Conservation (phyloP, 495 filamentous ascomycete species). For the Penicillium mononematosum region DNA sequence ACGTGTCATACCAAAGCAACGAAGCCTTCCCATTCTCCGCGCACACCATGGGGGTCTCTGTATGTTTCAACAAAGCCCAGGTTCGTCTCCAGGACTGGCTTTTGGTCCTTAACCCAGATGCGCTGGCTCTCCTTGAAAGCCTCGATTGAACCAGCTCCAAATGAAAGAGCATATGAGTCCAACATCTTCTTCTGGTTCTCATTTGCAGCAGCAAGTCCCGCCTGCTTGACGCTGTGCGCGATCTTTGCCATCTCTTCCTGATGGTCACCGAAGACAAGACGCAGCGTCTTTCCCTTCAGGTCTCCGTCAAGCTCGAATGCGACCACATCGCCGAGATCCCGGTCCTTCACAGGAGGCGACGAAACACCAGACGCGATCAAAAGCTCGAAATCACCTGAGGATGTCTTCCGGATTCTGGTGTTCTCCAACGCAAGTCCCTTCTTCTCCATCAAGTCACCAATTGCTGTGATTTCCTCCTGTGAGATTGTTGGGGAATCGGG, state of each 20-base stretch:
- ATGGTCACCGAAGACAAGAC: conserved; percentile 83
- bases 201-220: conserved; percentile 74
- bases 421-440: conserved; percentile 80
- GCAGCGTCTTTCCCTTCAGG: conserved; percentile 68
- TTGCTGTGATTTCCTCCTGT: conserved; percentile 73
- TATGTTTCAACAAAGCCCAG: conserved; percentile 97
- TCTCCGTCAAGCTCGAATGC: conserved; percentile 62
- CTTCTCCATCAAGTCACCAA: conserved; percentile 71
- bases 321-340: conserved; percentile 67
- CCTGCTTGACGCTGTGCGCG: conserved; percentile 65
- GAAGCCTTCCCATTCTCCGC: conserved; percentile 98
- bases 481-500: conserved; percentile 83
- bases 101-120: conserved; percentile 89
- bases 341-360: conserved; percentile 55
- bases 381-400: conserved; percentile 70
- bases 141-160: conserved; percentile 77
- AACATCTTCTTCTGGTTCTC: conserved; percentile 85
- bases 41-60: conserved; percentile 85
- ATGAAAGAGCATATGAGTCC: conserved; percentile 78
- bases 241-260: conserved; percentile 77
- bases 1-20: conserved; percentile 60
- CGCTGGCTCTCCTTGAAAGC: conserved; percentile 90
- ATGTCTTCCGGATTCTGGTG: conserved; percentile 76
- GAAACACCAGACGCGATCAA: conserved; percentile 74
- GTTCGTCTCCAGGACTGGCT: conserved; percentile 85